Evolutionary conservation across 108 stramenopile genomes (phyloP), one percentile per base, ranked within the genome.

Genomic region (Skeletonema tropicum): DNA sequence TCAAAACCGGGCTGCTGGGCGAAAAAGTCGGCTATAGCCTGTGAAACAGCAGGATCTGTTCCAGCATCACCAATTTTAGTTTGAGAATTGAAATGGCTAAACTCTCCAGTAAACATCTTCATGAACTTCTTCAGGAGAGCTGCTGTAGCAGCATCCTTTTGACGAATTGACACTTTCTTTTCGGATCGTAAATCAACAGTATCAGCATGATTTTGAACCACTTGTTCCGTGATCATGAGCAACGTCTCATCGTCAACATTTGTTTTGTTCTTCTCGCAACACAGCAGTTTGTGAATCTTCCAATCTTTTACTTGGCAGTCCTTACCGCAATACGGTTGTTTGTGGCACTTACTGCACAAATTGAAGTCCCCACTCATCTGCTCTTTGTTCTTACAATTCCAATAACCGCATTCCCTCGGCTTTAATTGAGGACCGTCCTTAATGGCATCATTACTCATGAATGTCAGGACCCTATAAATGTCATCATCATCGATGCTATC

Each of bases 11-110:
- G 65, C 52, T 66, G 65, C 7, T 49, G 14, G 52, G 65, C 65
- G 21, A 66, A 66, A n/a, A 57, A 66, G 65, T 66, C 65, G 5
- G 65, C 65, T 19, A 66, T 42, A 19, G 46, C 65, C 19, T 66
- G 65, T 4, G 13, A 49, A 66, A 66, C 0, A 5, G 65, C 65
- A 48, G 65, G 65, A 66, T 66, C 46, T 23, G n/a, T 17, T n/a
- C 36, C 49, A 11, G 52, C 46, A 66, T 66, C 65, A 26, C 17
- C 65, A 23, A 49, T 7, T 2, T 12, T 13, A 0, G 6, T 5
- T 26, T 52, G 25, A 57, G 45, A 26, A 39, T 66, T 57, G 10
- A 57, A 66, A 14, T 66, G 65, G 13, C 39, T 49, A n/a, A 66
- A 66, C 23, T 66, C 49, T 57, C 52, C 65, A 66, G 65, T 57